Evolutionary conservation across 2,329 filamentous ascomycete species (phyloP), one percentile per base, ranked within the genome.

Genomic region (Cryphonectria carpinicola): DNA sequence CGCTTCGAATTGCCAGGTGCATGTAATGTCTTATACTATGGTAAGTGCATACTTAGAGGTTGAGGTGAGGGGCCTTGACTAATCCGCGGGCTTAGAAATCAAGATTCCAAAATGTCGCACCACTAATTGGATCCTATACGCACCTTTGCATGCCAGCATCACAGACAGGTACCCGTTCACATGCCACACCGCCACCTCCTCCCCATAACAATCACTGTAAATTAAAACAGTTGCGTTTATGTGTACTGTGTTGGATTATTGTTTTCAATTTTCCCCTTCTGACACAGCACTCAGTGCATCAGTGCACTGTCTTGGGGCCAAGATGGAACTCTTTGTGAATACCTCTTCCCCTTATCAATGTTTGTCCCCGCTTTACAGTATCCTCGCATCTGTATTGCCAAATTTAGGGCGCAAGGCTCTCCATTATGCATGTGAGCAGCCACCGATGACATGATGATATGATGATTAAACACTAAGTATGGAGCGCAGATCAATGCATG

Each of bases 81-180:
- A 39, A 64, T 64, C 61, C 43, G n/a, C 43, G 17, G 52, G 70
- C 68, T 72, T 72, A 72, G 66, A 72, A 72, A 72, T 72, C 70
- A 72, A 35, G 58, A 52, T 63, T 62, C 52, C 60, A 32, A 11
- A 32, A 19, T 35, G 58, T 37, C 63, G 65, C 54, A 32, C 11
- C 25, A 58, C 28, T 19, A 19, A 28, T 4, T 56, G 25, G 25
- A 58, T 10, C 25, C 13, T 17, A 39, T 11, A 13, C 13, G 37
- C 37, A 11, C 10, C 28, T 58, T 6, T 3, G 14, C 25, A 7
- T 32, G 14, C 54, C 28, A 32, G 17, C 25, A 58, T 32, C 25
- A 35, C 13, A 19, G 52, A 7, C 14, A 14, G 7, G 28, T 35
- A 14, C 25, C 28, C 13, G 19, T 58, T n/a, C 32, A 32, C 32